Percentiles rank a stretch among this genome's conserved stretches.
These are phyloP conservation scores for Phytophthora citricola DNA, from an alignment of 352 stramenopile species.

Conservation along the genomic window DNA sequence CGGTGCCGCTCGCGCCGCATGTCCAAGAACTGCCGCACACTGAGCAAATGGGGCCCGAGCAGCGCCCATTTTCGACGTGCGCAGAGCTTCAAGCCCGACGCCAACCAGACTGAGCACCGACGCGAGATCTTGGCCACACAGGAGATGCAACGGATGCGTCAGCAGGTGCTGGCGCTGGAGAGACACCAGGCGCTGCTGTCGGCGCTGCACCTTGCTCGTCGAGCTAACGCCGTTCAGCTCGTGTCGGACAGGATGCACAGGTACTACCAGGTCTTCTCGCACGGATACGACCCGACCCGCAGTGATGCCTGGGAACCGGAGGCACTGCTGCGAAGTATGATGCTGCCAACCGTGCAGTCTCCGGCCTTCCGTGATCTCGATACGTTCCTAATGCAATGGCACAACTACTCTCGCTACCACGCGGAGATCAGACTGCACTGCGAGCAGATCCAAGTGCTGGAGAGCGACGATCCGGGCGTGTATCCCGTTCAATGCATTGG, in stretches of 20 bases:
- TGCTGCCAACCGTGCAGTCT: conserved; percentile 60
- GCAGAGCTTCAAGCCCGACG: conserved; percentile 4
- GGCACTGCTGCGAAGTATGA: conserved; percentile 50
- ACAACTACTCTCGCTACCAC: conserved; percentile 72
- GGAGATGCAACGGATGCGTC: conserved; percentile 42
- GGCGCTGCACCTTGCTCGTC: conserved; percentile 49
- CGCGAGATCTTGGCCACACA: conserved; percentile 37
- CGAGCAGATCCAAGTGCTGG: conserved; percentile 44
- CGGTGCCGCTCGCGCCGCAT: conserved; percentile 24
- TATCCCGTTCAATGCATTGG: conserved; percentile 55
- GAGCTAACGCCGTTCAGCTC: conserved; percentile 48
- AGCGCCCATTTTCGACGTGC: conserved; percentile 45
- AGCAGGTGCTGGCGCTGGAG: conserved; percentile 55
- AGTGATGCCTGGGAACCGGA: conserved; percentile 35
- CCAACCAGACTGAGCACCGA: conserved; percentile 30
- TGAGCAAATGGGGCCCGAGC: conserved; percentile 39
- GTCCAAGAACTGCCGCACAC: conserved; percentile 55
- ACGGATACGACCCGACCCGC: conserved; percentile 51
- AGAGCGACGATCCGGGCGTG: conserved; percentile 39
- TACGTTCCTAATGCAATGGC: conserved; percentile 61
- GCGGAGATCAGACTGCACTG: conserved; percentile 45
- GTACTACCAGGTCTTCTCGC: conserved; percentile 60
- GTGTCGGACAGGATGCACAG: conserved; percentile 46
- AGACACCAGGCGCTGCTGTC: conserved; percentile 50
- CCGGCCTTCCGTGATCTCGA: conserved; percentile 57